A percentile compares a stretch with the other conserved stretches of the same genome.
These are phyloP conservation scores for Paspalum vaginatum DNA, from an alignment of 176 grass and related monocot genomes.

Conservation along the genomic window DNA sequence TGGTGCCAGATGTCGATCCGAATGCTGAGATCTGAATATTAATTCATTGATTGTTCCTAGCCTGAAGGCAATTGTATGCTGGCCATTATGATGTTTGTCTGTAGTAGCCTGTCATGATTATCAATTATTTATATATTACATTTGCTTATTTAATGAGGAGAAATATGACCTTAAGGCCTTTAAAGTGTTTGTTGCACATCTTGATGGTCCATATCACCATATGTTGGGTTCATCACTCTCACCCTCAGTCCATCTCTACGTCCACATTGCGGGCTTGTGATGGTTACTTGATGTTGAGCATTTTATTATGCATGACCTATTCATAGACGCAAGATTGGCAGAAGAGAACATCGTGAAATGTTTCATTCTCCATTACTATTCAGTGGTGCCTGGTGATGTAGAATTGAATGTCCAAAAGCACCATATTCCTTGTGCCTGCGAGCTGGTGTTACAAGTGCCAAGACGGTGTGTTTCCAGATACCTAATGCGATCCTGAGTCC, in stretches of 20 bases:
- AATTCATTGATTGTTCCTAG: constrained; percentile 41
- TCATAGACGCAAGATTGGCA: constrained; percentile 33
- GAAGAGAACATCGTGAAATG: constrained; percentile 29
- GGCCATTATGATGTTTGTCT: constrained; percentile 43
- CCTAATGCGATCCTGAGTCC: constrained; percentile 21
- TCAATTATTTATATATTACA: constrained; percentile 47
- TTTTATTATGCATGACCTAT: constrained; percentile 23
- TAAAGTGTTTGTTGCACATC: constrained; percentile 42
- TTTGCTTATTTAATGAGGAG: constrained; percentile 42
- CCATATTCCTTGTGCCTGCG: background rate
- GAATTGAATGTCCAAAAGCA: constrained; percentile 37
- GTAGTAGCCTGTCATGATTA: constrained; percentile 47
- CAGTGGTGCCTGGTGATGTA: background rate
- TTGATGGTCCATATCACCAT: constrained; percentile 41
- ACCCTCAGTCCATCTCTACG: constrained; percentile 19
- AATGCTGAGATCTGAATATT: constrained; percentile 11
- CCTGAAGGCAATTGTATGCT: constrained; percentile 39
- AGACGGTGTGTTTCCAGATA: constrained; percentile 27
- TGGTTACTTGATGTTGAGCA: constrained; percentile 41
- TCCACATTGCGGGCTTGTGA: constrained; percentile 28
- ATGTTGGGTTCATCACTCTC: constrained; percentile 34
- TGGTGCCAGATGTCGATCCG: background rate
- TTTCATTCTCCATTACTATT: constrained; percentile 29
- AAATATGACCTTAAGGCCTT: constrained; percentile 36
- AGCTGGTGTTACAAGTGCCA: constrained; percentile 29